Percentiles rank a stretch among this genome's conserved stretches.
Evolutionary conservation across 2,329 filamentous ascomycete species (phyloP).

Genomic region (Claviceps digitariae): DNA sequence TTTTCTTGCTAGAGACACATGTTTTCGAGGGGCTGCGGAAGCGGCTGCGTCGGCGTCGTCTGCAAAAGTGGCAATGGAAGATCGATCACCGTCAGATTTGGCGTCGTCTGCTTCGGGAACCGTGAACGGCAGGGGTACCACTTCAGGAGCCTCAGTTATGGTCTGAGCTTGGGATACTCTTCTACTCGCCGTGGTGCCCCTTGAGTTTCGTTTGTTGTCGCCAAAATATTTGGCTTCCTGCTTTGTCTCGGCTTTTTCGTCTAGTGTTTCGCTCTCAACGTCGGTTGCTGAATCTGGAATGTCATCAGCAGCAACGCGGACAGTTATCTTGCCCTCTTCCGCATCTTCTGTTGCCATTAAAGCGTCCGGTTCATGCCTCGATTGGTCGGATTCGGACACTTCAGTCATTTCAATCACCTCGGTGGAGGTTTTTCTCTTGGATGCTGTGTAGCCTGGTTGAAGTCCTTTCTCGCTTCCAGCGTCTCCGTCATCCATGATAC

Average conservation of each 20-base stretch:
- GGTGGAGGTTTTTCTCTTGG: slow-evolving; percentile 22
- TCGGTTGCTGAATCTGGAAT: slow-evolving; percentile 14
- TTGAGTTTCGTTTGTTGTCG: slow-evolving; percentile 12
- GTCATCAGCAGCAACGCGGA: slow-evolving; percentile 40
- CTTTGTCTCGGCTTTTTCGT: slow-evolving; percentile 17
- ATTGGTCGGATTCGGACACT: slow-evolving; percentile 23
- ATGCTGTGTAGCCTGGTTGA: slow-evolving; percentile 20
- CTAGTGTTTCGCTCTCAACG: slow-evolving; percentile 12
- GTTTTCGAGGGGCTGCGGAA: slow-evolving; percentile 13
- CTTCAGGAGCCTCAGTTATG: slow-evolving; percentile 27
- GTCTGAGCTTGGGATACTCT: slow-evolving; percentile 10
- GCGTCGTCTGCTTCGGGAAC: slow-evolving; percentile 35
- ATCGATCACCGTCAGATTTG: slow-evolving; percentile 34
- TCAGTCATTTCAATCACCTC: slow-evolving; percentile 44
- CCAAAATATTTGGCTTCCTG: slow-evolving; percentile 7
- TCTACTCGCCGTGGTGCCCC: slow-evolving; percentile 7
- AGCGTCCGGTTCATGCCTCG: slow-evolving; percentile 19
- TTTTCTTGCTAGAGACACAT: slow-evolving; percentile 29
- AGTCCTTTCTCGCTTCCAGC: slow-evolving; percentile 32
- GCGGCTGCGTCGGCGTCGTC: slow-evolving; percentile 37
- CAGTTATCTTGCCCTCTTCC: slow-evolving; percentile 33
- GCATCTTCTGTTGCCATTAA: slow-evolving; percentile 29
- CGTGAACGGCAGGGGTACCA: slow-evolving; percentile 54
- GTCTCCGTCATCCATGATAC: slow-evolving; percentile 38
- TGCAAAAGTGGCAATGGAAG: slow-evolving; percentile 58